Percentiles rank a stretch among this genome's conserved stretches.
Conservation (phyloP, 1,284 basidiomycete genomes). For the Austroboletus niveus region DNA sequence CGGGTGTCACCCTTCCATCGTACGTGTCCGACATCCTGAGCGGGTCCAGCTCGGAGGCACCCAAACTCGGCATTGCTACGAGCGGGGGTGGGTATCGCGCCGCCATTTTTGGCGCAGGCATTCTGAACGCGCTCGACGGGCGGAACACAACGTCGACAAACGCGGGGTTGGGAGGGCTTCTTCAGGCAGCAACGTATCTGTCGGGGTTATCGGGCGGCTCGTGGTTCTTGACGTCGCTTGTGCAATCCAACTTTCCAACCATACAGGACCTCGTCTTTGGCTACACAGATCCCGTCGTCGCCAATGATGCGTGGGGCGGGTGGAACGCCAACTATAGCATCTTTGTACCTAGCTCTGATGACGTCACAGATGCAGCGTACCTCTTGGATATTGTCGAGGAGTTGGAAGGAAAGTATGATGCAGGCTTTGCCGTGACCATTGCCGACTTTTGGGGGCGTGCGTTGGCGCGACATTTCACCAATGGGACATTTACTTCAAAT, state of each 20-base stretch:
- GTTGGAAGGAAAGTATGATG: slow-evolving; percentile 31
- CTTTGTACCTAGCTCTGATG: slow-evolving; percentile 17
- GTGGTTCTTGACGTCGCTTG: slow-evolving; percentile 39
- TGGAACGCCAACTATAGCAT: slow-evolving; percentile 36
- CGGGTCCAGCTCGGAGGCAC: slow-evolving; percentile 23
- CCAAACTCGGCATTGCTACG: slow-evolving; percentile 42
- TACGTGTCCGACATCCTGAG: slow-evolving; percentile 38
- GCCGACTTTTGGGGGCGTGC: slow-evolving; percentile 35
- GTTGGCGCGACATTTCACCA: slow-evolving; percentile 40
- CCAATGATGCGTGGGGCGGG: slow-evolving; percentile 29
- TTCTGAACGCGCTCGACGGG: slow-evolving; percentile 49
- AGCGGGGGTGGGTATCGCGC: slow-evolving; percentile 51
- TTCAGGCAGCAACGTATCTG: slow-evolving; percentile 47
- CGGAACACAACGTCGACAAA: slow-evolving; percentile 41
- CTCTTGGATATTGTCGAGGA: slow-evolving; percentile 28
- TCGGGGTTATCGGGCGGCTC: slow-evolving; percentile 44
- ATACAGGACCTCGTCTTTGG: slow-evolving; percentile 40
- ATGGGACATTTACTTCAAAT: slow-evolving; percentile 35
- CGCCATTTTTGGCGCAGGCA: slow-evolving; percentile 48
- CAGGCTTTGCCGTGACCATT: slow-evolving; percentile 34
- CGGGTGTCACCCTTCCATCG: slow-evolving; percentile 25
- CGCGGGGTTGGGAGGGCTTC: slow-evolving; percentile 47
- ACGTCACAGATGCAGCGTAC: slow-evolving; percentile 18
- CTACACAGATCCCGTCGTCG: slow-evolving; percentile 12
- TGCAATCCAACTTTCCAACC: slow-evolving; percentile 40